Evolutionary conservation across 2,329 filamentous ascomycete genomes (phyloP).

Genomic region (Rosellinia necatrix): DNA sequence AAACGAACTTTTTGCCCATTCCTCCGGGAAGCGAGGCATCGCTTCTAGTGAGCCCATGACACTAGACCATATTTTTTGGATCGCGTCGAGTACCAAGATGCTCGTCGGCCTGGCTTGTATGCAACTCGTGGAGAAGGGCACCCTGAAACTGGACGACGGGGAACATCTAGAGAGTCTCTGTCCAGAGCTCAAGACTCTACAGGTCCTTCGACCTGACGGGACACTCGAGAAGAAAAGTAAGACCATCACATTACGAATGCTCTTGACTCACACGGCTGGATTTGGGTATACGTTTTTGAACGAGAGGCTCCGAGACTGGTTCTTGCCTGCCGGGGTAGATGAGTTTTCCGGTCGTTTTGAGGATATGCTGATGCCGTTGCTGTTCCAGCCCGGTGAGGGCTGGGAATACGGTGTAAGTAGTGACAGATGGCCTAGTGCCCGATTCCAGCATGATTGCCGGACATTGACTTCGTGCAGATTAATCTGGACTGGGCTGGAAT

Average conservation of each 20-base stretch:
- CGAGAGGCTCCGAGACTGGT: slow-evolving; percentile 52
- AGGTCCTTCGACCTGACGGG: slow-evolving; percentile 39
- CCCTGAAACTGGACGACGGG: slow-evolving; percentile 53
- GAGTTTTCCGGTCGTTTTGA: slow-evolving; percentile 60
- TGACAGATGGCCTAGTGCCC: neutral
- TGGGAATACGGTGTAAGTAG: slow-evolving; percentile 63
- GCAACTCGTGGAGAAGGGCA: slow-evolving; percentile 60
- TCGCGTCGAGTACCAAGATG: slow-evolving; percentile 59
- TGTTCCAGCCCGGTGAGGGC: slow-evolving; percentile 65
- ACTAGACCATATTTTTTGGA: slow-evolving; percentile 64
- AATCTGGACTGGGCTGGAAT: slow-evolving; percentile 60
- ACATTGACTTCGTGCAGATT: slow-evolving; percentile 43
- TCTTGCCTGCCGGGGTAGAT: slow-evolving; percentile 55
- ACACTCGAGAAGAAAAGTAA: slow-evolving; percentile 50
- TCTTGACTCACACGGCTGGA: slow-evolving; percentile 59
- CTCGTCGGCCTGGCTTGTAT: slow-evolving; percentile 57
- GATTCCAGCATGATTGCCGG: neutral
- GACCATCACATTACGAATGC: slow-evolving; percentile 61
- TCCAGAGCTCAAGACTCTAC: slow-evolving; percentile 54
- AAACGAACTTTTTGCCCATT: slow-evolving; percentile 52
- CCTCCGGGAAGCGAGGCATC: slow-evolving; percentile 53
- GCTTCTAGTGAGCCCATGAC: slow-evolving; percentile 56
- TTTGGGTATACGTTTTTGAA: slow-evolving; percentile 63
- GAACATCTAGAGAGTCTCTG: slow-evolving; percentile 51
- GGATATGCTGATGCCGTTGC: slow-evolving; percentile 58